Conservation (phyloP, 164 flowering plant species). For the Magnolia officinalis region DNA sequence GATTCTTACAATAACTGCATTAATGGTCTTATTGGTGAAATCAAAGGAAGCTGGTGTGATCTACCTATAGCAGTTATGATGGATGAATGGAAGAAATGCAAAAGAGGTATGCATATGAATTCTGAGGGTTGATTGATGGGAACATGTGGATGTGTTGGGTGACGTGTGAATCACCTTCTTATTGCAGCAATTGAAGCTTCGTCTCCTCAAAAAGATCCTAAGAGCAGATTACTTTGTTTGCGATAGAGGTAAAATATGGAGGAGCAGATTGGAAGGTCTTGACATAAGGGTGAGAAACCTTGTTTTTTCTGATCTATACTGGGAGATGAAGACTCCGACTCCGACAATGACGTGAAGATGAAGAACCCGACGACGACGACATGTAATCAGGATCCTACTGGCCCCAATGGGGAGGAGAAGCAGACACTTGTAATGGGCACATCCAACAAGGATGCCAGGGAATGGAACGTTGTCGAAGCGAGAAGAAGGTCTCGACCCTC, state of each 20-base stretch:
- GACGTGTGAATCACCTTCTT: conserved; percentile 1
- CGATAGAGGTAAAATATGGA: conserved; percentile 76
- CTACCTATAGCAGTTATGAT: conserved; percentile 48
- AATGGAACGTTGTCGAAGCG: too few species aligned
- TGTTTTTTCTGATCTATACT: not conserved
- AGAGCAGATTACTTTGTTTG: conserved; percentile 72
- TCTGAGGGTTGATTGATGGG: conserved; percentile 4
- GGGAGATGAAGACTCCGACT: too few species aligned
- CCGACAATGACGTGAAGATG: too few species aligned
- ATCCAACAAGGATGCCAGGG: too few species aligned
- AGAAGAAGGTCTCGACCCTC: too few species aligned
- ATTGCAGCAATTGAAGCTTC: conserved; percentile 83
- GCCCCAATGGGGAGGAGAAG: too few species aligned
- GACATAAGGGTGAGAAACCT: conserved; percentile 80
- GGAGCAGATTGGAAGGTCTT: conserved; percentile 77
- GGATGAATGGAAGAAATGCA: conserved; percentile 97
- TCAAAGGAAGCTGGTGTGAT: conserved; percentile 80
- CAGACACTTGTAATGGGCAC: too few species aligned
- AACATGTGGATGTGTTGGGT: not conserved
- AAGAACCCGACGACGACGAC: too few species aligned
- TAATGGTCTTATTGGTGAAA: conserved; percentile 47
- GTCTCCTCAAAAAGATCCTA: conserved; percentile 80
- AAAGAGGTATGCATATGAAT: conserved; percentile 58
- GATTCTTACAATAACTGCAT: conserved; percentile 50
- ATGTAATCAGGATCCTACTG: too few species aligned